A percentile compares a stretch with the other conserved stretches of the same genome.
Conservation (phyloP, 805 yeast genomes). For the Starmerella floris region DNA sequence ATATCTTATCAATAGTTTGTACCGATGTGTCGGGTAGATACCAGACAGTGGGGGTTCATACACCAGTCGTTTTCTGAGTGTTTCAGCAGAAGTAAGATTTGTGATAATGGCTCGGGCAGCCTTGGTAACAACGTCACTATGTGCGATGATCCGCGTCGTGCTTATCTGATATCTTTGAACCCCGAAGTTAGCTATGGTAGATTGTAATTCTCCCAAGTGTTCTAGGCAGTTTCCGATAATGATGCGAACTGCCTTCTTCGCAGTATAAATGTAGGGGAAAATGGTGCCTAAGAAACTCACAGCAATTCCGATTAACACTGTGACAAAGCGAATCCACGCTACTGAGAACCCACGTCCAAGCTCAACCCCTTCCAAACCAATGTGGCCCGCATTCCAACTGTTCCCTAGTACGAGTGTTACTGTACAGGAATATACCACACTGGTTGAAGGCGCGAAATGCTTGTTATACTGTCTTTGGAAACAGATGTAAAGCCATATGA, state of each 20-base stretch:
- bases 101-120: constrained; percentile 17
- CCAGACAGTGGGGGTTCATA: constrained; percentile 29
- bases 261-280: constrained; percentile 26
- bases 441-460: constrained; percentile 24
- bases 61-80: constrained; percentile 17
- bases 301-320: constrained; percentile 25
- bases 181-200: constrained; percentile 25
- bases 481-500: constrained; percentile 20
- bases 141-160: constrained; percentile 18
- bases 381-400: constrained; percentile 24
- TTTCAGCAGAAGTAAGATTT: constrained; percentile 17
- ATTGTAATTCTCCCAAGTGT: constrained; percentile 23
- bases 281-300: constrained; percentile 25
- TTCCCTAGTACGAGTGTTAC: constrained; percentile 25
- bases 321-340: constrained; percentile 28
- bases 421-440: constrained; percentile 24
- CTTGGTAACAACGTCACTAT: constrained; percentile 19
- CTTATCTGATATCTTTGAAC: constrained; percentile 20
- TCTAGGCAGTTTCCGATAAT: constrained; percentile 21
- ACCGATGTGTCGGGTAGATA: constrained; percentile 26
- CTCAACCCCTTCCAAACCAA: constrained; percentile 12
- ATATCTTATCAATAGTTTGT: constrained; percentile 22
- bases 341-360: constrained; percentile 25
- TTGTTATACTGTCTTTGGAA: constrained; percentile 25
- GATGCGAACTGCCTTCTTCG: constrained; percentile 24